These are phyloP conservation scores for Kappamyces sp. DNA, from an alignment of 192 early-diverging fungal genomes.

Conservation along the genomic window DNA sequence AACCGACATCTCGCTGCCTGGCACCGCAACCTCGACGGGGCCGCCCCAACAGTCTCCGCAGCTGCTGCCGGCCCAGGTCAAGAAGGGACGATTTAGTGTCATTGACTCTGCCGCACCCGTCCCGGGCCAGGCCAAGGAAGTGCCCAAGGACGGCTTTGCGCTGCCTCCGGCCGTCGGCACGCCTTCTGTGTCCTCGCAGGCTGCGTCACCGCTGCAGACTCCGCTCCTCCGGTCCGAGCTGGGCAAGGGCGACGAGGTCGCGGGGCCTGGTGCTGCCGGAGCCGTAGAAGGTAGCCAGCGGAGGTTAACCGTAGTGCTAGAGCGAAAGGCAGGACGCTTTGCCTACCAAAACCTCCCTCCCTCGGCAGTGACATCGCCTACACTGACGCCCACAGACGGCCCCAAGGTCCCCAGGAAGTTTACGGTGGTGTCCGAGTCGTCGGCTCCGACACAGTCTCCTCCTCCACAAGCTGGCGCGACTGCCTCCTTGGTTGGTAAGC, in stretches of 20 bases:
- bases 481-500: slow-evolving; percentile 3
- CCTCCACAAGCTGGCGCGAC: background rate
- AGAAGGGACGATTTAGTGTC: slow-evolving; percentile 73
- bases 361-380: slow-evolving; percentile 4
- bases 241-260: background rate
- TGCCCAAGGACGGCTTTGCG: slow-evolving; percentile 18
- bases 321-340: slow-evolving; percentile 29
- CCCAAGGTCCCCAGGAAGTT: slow-evolving; percentile 8
- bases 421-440: slow-evolving; percentile 3
- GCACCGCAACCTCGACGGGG: background rate
- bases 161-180: background rate
- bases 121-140: background rate
- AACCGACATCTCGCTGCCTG: background rate
- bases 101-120: slow-evolving; percentile 20
- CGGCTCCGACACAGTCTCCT: background rate
- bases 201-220: background rate
- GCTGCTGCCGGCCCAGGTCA: slow-evolving; percentile 34
- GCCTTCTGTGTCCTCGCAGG: background rate
- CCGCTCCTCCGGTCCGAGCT: background rate
- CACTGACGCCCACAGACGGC: slow-evolving; percentile 3
- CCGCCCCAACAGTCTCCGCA: background rate
- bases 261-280: background rate
- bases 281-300: background rate
- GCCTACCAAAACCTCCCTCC: slow-evolving; percentile 19
- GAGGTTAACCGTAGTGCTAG: slow-evolving; percentile 5